Evolutionary conservation across 2,329 filamentous ascomycete genomes (phyloP), one percentile per base, ranked within the genome.

Genomic region (Colletotrichum truncatum): DNA sequence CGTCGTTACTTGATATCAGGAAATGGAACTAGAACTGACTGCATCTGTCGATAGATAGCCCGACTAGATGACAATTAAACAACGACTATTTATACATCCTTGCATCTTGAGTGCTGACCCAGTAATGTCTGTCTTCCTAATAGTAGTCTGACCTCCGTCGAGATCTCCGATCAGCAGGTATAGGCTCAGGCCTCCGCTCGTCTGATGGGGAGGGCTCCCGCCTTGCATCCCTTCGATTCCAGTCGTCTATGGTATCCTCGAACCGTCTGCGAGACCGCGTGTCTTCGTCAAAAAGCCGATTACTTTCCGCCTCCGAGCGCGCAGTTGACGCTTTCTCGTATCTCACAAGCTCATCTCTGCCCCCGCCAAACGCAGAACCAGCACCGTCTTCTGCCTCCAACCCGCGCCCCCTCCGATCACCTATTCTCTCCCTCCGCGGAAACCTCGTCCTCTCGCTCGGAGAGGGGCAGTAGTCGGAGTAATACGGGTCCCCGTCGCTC

Each of bases 361-460:
- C 25, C 6, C 26, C 38, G n/a, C 16, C 28, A 11, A 61, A 45
- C 14, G 25, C 30, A 18, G 39, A 10, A 11, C 16, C 28, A 21
- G 16, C 16, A 8, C 30, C 46, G 25, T 64, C 60, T 5, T 48
- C 58, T n/a, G n/a, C n/a, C 6, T 23, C 48, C 28, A 25, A 25
- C 28, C 43, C 12, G 1, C 51, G 32, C 28, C 48, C 32, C 12
- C 36, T 14, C 16, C 45, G 57, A 14, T 32, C 62, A 6, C 56
- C 57, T 8, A 60, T 69, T 59, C 16, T 67, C 60, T 41, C 66
- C 59, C 45, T 43, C 38, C 28, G 64, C 43, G 32, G 49, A 8
- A 26, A 45, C 26, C 61, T 70, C 68, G 23, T 66, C 54, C 25
- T 61, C 62, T 39, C 70, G 64, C n/a, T 68, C 54, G 34, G 65